Conservation (phyloP, 495 filamentous ascomycete species). For the Gamarada debralockiae region DNA sequence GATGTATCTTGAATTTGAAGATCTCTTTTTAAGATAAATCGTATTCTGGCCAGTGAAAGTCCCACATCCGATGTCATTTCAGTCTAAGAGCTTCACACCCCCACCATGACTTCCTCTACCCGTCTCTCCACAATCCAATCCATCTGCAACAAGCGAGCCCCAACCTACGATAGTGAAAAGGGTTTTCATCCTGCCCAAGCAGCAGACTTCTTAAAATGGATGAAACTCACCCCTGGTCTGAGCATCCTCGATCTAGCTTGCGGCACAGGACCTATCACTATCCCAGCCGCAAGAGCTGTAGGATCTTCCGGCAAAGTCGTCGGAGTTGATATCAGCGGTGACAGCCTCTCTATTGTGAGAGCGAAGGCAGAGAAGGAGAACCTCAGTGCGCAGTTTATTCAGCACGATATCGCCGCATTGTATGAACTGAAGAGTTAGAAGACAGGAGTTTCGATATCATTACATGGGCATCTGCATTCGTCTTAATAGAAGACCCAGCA, state of each 20-base stretch:
- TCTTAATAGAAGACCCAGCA: constrained; percentile 30
- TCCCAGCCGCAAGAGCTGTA: constrained; percentile 30
- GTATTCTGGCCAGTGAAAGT: too few species aligned
- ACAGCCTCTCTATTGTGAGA: constrained; percentile 33
- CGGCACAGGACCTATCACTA: constrained; percentile 38
- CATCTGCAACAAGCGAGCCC: background rate
- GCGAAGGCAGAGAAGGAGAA: constrained; percentile 22
- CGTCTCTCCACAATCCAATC: background rate
- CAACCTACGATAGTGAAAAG: constrained; percentile 8
- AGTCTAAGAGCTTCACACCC: too few species aligned
- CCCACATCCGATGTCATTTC: too few species aligned
- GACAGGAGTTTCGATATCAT: background rate
- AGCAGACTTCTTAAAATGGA: constrained; percentile 18
- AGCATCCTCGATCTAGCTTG: constrained; percentile 40
- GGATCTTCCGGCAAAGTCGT: constrained; percentile 32
- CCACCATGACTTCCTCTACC: background rate
- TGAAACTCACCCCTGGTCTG: constrained; percentile 26
- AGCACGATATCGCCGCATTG: constrained; percentile 35
- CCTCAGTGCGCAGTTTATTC: constrained; percentile 28
- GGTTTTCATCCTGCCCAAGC: constrained; percentile 11
- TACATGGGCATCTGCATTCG: constrained; percentile 31
- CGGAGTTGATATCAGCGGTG: constrained; percentile 38
- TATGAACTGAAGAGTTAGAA: constrained; percentile 5
- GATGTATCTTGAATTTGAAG: too few species aligned
- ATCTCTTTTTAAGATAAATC: too few species aligned